A percentile compares a stretch with the other conserved stretches of the same genome.
Conservation (phyloP, 2,329 filamentous ascomycete species). For the Colletotrichum camelliae region DNA sequence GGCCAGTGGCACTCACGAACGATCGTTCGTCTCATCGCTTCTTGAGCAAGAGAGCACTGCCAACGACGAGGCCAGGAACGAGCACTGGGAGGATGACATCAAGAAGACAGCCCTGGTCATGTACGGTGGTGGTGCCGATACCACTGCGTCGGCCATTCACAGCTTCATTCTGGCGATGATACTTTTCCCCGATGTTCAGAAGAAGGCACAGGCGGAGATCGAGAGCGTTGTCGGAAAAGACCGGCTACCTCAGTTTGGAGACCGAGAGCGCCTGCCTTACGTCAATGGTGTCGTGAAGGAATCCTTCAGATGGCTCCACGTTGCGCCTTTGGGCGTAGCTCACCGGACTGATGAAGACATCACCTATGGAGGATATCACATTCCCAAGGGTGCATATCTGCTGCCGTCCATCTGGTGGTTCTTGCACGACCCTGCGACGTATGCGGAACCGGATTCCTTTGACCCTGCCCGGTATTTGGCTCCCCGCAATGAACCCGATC, state of each 20-base stretch:
- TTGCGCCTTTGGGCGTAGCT: background rate
- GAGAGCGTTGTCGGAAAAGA: background rate
- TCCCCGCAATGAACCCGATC: background rate
- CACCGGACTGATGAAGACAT: background rate
- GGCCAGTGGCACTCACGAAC: background rate
- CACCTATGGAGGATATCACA: background rate
- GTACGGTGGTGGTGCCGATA: background rate
- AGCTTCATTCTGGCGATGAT: background rate
- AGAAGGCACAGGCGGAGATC: background rate
- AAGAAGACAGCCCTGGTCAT: background rate
- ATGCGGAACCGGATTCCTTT: background rate
- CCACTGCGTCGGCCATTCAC: background rate
- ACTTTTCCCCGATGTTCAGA: background rate
- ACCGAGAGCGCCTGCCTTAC: background rate
- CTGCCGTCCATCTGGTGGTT: background rate
- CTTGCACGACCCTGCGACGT: background rate
- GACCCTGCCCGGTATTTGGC: background rate
- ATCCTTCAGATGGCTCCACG: background rate
- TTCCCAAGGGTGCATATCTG: background rate
- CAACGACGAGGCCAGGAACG: background rate
- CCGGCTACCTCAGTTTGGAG: background rate
- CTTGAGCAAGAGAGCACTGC: background rate
- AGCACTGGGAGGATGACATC: background rate
- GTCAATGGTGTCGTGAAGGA: background rate
- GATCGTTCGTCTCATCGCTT: background rate